These are phyloP conservation scores for Neoboletus brunneissimus DNA, from an alignment of 768 basidiomycete genomes.

Conservation along the genomic window DNA sequence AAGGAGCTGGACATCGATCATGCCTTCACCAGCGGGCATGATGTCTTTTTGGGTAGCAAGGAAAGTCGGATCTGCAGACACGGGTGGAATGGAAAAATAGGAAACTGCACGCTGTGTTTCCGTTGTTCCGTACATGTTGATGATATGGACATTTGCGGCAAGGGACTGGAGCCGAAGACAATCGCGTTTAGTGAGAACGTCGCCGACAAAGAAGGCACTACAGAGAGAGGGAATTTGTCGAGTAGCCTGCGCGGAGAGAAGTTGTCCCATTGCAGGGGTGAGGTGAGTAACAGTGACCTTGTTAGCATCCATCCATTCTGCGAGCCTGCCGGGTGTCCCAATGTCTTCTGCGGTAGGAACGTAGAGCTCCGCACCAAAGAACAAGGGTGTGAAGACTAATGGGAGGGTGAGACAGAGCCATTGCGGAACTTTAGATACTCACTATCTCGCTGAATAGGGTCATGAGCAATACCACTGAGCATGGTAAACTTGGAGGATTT, in stretches of 20 bases:
- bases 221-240: slow-evolving; percentile 79
- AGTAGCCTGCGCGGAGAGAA: slow-evolving; percentile 85
- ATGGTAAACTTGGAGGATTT: slow-evolving; percentile 88
- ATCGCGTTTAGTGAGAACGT: slow-evolving; percentile 96
- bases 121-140: slow-evolving; percentile 99
- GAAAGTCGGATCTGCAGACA: slow-evolving; percentile 83
- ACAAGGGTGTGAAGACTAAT: slow-evolving; percentile 95
- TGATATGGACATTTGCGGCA: slow-evolving; percentile 87
- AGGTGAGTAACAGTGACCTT: slow-evolving; percentile 94
- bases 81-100: slow-evolving; percentile 89
- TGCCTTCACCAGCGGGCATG: slow-evolving; percentile 96
- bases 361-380: slow-evolving; percentile 93
- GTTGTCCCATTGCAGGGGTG: slow-evolving; percentile 98
- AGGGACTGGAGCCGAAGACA: slow-evolving; percentile 91
- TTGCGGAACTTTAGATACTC: slow-evolving; percentile 35
- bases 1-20: slow-evolving; percentile 96
- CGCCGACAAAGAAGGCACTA: slow-evolving; percentile 99
- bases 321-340: slow-evolving; percentile 91
- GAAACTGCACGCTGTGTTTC: slow-evolving; percentile 99
- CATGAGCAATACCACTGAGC: slow-evolving; percentile 98
- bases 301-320: slow-evolving; percentile 96
- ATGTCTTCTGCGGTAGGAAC: slow-evolving; percentile 98
- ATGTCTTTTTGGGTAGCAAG: slow-evolving; percentile 93
- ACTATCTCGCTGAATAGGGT: slow-evolving; percentile 99
- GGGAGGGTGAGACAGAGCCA: slow-evolving; percentile 2